Evolutionary conservation across 495 filamentous ascomycete genomes (phyloP), one percentile per base, ranked within the genome.

Genomic region (Tuber indicum): DNA sequence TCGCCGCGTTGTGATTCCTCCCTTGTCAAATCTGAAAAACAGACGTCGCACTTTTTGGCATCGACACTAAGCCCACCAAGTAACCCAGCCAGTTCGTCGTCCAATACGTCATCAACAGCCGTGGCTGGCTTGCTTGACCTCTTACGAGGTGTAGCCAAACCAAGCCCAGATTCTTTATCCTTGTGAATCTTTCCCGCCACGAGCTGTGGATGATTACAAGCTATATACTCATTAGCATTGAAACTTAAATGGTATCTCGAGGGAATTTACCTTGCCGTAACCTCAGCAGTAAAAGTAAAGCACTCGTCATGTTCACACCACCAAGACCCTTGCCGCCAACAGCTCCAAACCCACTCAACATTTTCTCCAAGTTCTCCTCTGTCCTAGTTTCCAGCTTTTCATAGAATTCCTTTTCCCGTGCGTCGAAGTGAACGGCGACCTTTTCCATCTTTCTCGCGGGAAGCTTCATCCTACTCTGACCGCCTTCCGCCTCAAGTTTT

Each of bases 201-300:
- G 74, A 99, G 86, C 73, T 93, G 89, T 0, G 94, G 93, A 84
- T 99, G 96, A 82, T 99, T 97, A 85, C 96, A 99, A 49, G 93
- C 91, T 80, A 21, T 16, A 44, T 14, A 49, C 41, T 58, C 58
- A 47, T 81, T 77, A 81, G 75, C 32, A 9, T 73, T 16, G 26
- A 16, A 47, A 52, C 26, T 14, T 19, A 21, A 66, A 46, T 44
- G 45, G n/a, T 6, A 43, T 71, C n/a, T 45, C 3, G 45, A 16
- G 52, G 45, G 46, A 69, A 71, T 46, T 72, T 72, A 80, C 78
- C 78, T 84, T 98, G 95, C 73, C 95, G 89, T 75, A 99, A 87
- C 71, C 96, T 91, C 76, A 99, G 86, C 21, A 99, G 88, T 77
- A 99, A 85, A 19, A 97, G 92, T 80, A 99, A 90, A 32, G 96